These are phyloP conservation scores for Mrakia gelida DNA, from an alignment of 768 basidiomycete species.

Conservation along the genomic window DNA sequence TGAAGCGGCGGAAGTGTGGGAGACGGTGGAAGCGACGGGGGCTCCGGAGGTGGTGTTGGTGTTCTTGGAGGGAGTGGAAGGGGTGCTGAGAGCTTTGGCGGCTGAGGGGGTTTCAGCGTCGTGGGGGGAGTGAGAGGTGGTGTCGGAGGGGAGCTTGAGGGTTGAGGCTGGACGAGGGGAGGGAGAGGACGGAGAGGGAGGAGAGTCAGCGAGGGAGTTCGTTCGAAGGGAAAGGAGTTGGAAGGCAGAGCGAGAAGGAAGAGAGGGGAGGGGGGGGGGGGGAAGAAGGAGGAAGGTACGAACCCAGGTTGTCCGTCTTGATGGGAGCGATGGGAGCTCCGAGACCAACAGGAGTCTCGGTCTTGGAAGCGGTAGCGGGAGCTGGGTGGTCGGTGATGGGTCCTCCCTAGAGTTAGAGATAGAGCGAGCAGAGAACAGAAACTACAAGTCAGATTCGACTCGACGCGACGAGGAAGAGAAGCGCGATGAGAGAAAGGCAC, in stretches of 20 bases:
- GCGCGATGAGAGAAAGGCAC: neutral
- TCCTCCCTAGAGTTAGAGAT: neutral
- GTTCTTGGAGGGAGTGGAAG: neutral
- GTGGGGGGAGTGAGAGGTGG: neutral
- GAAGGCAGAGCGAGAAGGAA: no score
- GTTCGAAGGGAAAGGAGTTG: no score
- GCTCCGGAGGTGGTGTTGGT: neutral
- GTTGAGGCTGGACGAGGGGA: neutral
- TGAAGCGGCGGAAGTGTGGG: neutral
- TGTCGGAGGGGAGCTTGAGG: constrained; percentile 3
- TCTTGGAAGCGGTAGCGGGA: neutral
- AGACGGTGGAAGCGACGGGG: neutral
- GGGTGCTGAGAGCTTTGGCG: neutral
- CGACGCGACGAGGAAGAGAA: neutral
- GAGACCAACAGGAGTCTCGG: neutral
- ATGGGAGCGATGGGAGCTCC: constrained; percentile 11
- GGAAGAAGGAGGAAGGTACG: neutral
- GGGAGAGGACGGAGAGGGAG: neutral
- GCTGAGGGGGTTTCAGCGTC: neutral
- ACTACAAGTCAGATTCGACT: neutral
- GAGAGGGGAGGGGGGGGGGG: neutral
- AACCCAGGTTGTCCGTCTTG: neutral
- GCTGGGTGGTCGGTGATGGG: neutral
- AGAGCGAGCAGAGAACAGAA: no score
- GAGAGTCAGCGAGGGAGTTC: no score